These are phyloP conservation scores for Begonia loranthoides DNA, from an alignment of 306 rosid species.

Conservation along the genomic window DNA sequence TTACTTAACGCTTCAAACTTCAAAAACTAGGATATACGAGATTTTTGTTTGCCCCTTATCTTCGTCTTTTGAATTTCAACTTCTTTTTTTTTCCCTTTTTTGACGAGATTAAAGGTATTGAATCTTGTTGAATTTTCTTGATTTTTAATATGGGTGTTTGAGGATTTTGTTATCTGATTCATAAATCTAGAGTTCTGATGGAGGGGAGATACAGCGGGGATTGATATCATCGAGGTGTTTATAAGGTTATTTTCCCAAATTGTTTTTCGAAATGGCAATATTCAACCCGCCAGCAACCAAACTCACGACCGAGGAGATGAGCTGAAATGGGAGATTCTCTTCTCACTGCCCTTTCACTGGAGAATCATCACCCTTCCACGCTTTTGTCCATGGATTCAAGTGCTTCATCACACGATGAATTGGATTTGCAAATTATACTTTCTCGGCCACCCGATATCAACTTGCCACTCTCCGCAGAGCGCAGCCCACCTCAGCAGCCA, in stretches of 20 bases:
- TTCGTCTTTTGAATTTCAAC: conserved; percentile 15
- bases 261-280: conserved; percentile 43
- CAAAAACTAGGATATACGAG: conserved; percentile 5
- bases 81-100: conserved; percentile 3
- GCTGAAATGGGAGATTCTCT: conserved; percentile 66
- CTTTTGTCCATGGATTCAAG: conserved; percentile 94
- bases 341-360: conserved; percentile 63
- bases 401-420: conserved; percentile 87
- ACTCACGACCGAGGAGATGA: conserved; percentile 38
- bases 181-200: conserved; percentile 85
- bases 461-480: conserved; percentile 77
- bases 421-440: conserved; percentile 67
- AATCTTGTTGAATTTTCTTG: conserved; percentile 11
- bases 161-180: conserved; percentile 34
- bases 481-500: conserved; percentile 67
- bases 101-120: conserved; percentile 1
- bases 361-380: conserved; percentile 88
- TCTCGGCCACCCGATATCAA: conserved; percentile 78
- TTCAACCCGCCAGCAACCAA: conserved; percentile 44
- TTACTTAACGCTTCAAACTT: conserved; percentile 34
- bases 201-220: conserved; percentile 97
- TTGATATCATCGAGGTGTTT: conserved; percentile 55
- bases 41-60: neutral
- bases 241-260: conserved; percentile 53
- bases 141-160: conserved; percentile 23